Conservation (phyloP, 2,329 filamentous ascomycete species). For the Septoria petroselini region DNA sequence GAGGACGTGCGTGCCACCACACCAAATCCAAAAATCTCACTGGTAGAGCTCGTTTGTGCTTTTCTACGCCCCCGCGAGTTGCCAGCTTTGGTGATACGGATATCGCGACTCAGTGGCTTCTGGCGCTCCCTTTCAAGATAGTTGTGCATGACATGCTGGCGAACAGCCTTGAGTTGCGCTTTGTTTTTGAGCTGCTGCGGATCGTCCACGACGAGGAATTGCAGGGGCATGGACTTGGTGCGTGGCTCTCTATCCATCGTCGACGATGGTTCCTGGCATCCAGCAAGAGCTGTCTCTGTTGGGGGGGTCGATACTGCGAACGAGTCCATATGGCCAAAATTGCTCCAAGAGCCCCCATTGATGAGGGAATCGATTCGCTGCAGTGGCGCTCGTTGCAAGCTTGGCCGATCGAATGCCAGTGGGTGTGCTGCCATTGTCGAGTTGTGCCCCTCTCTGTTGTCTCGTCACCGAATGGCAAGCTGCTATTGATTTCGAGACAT, state of each 20-base stretch:
- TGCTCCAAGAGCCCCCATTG: no score
- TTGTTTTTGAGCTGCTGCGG: slow-evolving; percentile 33
- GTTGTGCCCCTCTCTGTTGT: no score
- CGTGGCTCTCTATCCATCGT: not conserved
- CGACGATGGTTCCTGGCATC: not conserved
- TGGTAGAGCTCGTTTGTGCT: not conserved
- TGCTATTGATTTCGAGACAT: no score
- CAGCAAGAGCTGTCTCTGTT: not conserved
- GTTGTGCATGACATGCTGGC: slow-evolving; percentile 36
- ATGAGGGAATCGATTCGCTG: no score
- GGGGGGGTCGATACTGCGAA: no score
- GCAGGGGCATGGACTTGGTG: slow-evolving; percentile 10
- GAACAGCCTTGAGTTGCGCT: slow-evolving; percentile 32
- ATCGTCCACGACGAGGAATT: slow-evolving; percentile 32
- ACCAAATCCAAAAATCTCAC: not conserved
- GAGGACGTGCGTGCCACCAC: not conserved
- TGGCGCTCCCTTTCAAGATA: slow-evolving; percentile 34
- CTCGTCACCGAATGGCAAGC: no score
- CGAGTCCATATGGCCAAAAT: no score
- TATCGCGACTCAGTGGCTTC: slow-evolving; percentile 30
- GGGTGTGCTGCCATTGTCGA: no score
- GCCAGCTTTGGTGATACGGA: slow-evolving; percentile 22
- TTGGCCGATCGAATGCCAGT: no score
- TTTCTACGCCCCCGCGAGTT: slow-evolving; percentile 16
- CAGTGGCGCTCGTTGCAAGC: no score